Evolutionary conservation across 2,329 filamentous ascomycete species (phyloP).

Genomic region (Cladophialophora carrionii): DNA sequence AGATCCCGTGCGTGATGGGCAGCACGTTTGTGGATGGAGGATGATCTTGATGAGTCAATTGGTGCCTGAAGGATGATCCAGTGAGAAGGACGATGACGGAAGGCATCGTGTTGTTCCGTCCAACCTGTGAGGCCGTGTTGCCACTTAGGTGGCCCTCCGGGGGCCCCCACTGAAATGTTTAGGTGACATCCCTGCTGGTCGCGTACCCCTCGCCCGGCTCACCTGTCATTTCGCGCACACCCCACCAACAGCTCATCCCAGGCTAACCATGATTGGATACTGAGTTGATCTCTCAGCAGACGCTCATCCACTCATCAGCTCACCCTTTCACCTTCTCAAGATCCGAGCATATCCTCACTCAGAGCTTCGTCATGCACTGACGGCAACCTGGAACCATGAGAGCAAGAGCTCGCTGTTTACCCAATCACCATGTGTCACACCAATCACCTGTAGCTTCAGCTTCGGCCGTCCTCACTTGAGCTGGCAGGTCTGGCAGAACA

Average conservation of each 20-base stretch:
- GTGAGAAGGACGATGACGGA: not conserved
- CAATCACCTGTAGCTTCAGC: slow-evolving; percentile 12
- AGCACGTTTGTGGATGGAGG: slow-evolving; percentile 10
- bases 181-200: not conserved
- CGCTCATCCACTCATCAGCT: slow-evolving; percentile 21
- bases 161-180: not conserved
- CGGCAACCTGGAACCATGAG: slow-evolving; percentile 6
- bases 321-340: slow-evolving; percentile 8
- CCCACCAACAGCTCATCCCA: not conserved
- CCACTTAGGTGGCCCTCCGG: not conserved
- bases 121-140: not conserved
- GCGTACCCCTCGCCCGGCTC: not conserved
- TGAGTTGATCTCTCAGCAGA: slow-evolving; percentile 5
- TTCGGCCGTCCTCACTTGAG: not conserved
- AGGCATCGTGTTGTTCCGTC: not conserved
- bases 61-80: slow-evolving; percentile 12
- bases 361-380: slow-evolving; percentile 23
- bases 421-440: slow-evolving; percentile 21
- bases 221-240: not conserved
- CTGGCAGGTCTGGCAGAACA: slow-evolving; percentile 8
- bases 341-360: slow-evolving; percentile 3
- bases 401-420: slow-evolving; percentile 1
- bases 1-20: slow-evolving; percentile 22
- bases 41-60: slow-evolving; percentile 3
- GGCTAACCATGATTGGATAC: not conserved